Base-by-base conservation (phyloP, 371 early-diverging fungal genomes). In the Syncephalastrum contaminatum region DNA sequence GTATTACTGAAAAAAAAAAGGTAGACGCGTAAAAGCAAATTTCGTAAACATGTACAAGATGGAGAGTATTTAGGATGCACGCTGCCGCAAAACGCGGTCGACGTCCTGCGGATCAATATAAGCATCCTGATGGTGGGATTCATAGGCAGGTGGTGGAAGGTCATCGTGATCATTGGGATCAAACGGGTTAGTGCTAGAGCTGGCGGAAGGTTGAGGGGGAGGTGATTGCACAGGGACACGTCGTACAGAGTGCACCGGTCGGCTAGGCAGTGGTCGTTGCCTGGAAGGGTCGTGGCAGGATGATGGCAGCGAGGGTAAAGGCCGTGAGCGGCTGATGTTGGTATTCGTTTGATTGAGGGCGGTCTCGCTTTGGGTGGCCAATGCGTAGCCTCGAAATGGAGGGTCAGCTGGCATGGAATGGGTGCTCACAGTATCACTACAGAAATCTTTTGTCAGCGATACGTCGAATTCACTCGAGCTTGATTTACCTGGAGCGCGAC, bases 101-200 rank as follows among this genome's bases (percentile, higher is more conserved):
- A 27, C 41, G n/a, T 57, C 58, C 39, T 18, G 19, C 25, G 63
- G 63, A 53, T 56, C 63, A 4, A 62, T 40, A n/a, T 42, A 53
- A 24, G 42, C 18, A 43, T 62, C 63, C n/a, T 20, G 24, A 21
- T 52, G 45, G 18, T 53, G 57, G 3, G 54, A n/a, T 49, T 53
- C 63, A 40, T 62, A 62, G 3, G 63, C 30, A 4, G 63, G 63
- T 14, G 63, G 63, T 2, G 62, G 62, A 24, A 20, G 36, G 6
- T 45, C 15, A 3, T 45, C 43, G 16, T 54, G 27, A 0, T n/a
- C 14, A 15, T 15, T 25, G 24, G 47, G 0, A n/a, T 46, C 27
- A 39, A 15, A 25, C 25, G 47, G n/a, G 44, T 42, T 44, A 42
- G 43, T 48, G 39, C n/a, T 20, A 20, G 25, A 25, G 24, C 13